A percentile compares a stretch with the other conserved stretches of the same genome.
phyloP scores from a whole-genome alignment of 2,329 filamentous ascomycete genomes.

The Hymenoscyphus salicellus region DNA sequence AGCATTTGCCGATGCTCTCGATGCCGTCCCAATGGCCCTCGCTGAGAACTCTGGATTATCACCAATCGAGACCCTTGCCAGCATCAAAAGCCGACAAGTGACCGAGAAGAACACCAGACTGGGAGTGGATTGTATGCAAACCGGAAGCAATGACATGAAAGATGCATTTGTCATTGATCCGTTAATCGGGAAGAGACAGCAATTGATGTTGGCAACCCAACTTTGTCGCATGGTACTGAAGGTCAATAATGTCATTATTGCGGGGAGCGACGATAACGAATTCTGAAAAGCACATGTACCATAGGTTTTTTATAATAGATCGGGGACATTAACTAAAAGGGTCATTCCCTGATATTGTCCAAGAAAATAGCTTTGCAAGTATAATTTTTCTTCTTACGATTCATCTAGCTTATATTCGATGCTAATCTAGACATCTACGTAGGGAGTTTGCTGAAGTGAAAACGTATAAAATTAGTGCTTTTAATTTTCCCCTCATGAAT shows the following conservation, averaged over 20 bases:
- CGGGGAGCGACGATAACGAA: slow-evolving; percentile 81
- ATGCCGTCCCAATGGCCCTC: slow-evolving; percentile 89
- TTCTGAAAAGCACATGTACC: slow-evolving; percentile 55
- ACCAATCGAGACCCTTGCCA: slow-evolving; percentile 90
- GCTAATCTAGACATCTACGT: neutral
- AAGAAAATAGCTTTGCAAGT: neutral
- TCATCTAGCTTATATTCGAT: neutral
- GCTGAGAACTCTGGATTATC: slow-evolving; percentile 96
- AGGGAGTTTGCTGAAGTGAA: neutral
- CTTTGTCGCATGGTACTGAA: slow-evolving; percentile 97
- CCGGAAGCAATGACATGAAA: slow-evolving; percentile 94
- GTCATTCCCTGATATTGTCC: slow-evolving; percentile 4
- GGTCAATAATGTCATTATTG: slow-evolving; percentile 94
- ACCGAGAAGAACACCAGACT: slow-evolving; percentile 77
- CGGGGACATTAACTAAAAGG: slow-evolving; percentile 20
- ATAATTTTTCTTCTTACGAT: neutral
- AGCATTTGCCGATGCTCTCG: slow-evolving; percentile 91
- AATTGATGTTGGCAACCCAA: slow-evolving; percentile 93
- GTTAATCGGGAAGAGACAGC: slow-evolving; percentile 95
- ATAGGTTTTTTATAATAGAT: slow-evolving; percentile 29
- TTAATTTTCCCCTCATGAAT: too few species aligned
- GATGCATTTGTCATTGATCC: slow-evolving; percentile 98
- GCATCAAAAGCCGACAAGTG: slow-evolving; percentile 94
- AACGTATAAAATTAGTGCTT: neutral
- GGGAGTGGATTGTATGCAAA: slow-evolving; percentile 97